Conservation (phyloP, 148 eudicot species). For the Chenopodium quinoa region DNA sequence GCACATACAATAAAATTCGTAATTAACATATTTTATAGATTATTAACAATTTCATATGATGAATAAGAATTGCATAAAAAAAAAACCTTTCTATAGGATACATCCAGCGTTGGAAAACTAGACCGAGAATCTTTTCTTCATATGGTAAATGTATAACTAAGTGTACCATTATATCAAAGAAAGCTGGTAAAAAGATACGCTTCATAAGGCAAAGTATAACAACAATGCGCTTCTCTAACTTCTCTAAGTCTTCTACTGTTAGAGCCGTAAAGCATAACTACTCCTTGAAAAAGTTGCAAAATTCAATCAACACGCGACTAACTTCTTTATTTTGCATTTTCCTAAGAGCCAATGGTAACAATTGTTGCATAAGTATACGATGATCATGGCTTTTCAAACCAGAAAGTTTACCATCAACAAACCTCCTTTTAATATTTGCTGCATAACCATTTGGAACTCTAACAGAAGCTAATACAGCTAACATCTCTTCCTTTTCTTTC, state of each 20-base stretch:
- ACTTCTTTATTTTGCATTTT: no score
- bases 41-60: no score
- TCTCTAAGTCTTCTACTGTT: not conserved
- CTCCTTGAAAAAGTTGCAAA: no score
- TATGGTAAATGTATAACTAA: no score
- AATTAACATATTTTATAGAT: no score
- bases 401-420: not conserved
- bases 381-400: not conserved
- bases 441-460: conserved; percentile 13
- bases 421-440: conserved; percentile 1
- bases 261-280: not conserved
- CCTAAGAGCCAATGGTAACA: no score
- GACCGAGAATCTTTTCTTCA: no score
- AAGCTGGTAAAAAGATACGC: not conserved
- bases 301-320: no score
- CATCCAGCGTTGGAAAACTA: no score
- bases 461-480: not conserved
- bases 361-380: not conserved
- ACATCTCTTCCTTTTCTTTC: conserved; percentile 5
- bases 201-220: not conserved
- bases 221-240: not conserved
- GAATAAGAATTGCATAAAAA: no score
- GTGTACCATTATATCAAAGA: not conserved
- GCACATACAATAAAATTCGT: no score
- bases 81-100: no score